A percentile compares a stretch with the other conserved stretches of the same genome.
These are phyloP conservation scores for Amphichorda felina DNA, from an alignment of 2,329 filamentous ascomycete genomes.

Conservation along the genomic window DNA sequence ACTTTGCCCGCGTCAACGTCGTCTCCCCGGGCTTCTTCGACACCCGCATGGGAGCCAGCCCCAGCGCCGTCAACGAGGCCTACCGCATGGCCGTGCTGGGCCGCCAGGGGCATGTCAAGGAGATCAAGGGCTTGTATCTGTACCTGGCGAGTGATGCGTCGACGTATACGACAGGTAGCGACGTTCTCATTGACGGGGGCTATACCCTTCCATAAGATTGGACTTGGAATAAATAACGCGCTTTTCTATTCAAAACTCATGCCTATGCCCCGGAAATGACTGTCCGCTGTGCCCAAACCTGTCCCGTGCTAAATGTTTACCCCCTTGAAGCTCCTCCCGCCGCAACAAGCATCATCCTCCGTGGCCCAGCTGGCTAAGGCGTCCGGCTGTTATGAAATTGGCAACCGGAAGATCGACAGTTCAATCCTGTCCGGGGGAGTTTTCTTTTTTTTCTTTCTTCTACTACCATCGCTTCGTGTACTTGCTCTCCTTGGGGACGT, in stretches of 20 bases:
- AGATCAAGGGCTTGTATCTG: constrained; percentile 48
- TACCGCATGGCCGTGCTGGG: constrained; percentile 37
- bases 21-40: constrained; percentile 36
- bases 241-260: no score
- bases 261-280: no score
- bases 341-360: not conserved
- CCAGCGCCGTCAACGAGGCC: constrained; percentile 29
- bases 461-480: not conserved
- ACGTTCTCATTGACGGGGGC: constrained; percentile 32
- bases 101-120: constrained; percentile 50
- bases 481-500: not conserved
- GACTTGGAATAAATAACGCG: not conserved
- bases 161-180: constrained; percentile 36
- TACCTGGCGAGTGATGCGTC: constrained; percentile 39
- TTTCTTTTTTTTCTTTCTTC: not conserved
- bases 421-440: no score
- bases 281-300: no score
- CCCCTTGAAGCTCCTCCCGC: no score
- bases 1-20: constrained; percentile 44
- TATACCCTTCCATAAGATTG: constrained; percentile 16
- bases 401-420: no score
- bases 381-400: no score
- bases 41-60: constrained; percentile 39
- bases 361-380: no score
- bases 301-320: no score